Evolutionary conservation across 1,284 basidiomycete species (phyloP), one percentile per base, ranked within the genome.

Genomic region (Cystobasidium pallidum): DNA sequence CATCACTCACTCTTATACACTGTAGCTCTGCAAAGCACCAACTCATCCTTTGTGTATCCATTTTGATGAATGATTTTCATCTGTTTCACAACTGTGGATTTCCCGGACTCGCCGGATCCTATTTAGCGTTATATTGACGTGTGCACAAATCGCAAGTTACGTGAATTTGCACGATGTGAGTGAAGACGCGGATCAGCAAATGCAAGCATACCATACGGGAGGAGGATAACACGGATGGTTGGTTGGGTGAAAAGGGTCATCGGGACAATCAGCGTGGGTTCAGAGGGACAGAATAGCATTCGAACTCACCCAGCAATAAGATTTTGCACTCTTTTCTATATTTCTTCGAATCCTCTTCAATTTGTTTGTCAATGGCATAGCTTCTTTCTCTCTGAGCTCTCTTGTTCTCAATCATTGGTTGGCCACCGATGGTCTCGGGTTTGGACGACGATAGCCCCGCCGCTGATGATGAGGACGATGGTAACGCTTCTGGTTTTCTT

Each of bases 1-100:
- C n/a, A n/a, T 1, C 10, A 73, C 72, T 52, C 66, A 77, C 77
- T 78, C 59, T 78, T 79, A 73, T 77, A 83, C 58, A 98, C 88
- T 21, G 90, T 89, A 0, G 89, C 86, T 45, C 90, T 86, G 82
- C 88, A 96, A 1, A 88, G 84, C 74, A 90, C 83, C 47, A 94
- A 86, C 81, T 98, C 94, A 0, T 91, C 86, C 26, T 82, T 82
- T 0, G 88, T 88, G 83, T 94, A 98, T 8, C 95, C 95, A 77
- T 91, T 89, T 81, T 97, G 92, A 81, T 97, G 92, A 74, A 98
- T 95, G 76, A 98, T 97, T 85, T 96, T 97, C 94, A 98, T 98
- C 83, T 98, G 95, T 82, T 97, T 98, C 58, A 97, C 93, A 76
- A 98, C 93, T 0, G 94, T 98, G 4, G 88, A 91, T 83, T 97